These are phyloP conservation scores for Stephanodiscus triporus DNA, from an alignment of 108 stramenopile genomes.

Conservation along the genomic window DNA sequence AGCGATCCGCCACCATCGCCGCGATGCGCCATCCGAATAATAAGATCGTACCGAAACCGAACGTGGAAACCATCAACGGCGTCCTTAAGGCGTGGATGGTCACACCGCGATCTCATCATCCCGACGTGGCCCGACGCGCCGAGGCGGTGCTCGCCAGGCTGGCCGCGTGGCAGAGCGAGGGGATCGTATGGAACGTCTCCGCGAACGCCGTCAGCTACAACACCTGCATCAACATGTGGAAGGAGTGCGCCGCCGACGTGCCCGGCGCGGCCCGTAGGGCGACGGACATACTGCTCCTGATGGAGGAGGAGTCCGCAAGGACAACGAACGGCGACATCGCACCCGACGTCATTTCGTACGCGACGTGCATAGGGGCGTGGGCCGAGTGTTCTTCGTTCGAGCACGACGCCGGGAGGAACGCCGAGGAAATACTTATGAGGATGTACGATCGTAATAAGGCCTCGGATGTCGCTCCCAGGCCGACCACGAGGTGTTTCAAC, in stretches of 20 bases:
- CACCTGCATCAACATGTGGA: slow-evolving; percentile 69
- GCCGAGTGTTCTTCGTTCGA: slow-evolving; percentile 24
- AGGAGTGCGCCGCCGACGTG: slow-evolving; percentile 57
- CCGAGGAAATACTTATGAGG: slow-evolving; percentile 43
- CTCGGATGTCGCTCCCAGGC: slow-evolving; percentile 3
- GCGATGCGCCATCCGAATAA: slow-evolving; percentile 1
- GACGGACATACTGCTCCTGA: slow-evolving; percentile 38
- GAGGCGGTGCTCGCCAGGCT: slow-evolving; percentile 47
- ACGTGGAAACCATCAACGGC: slow-evolving; percentile 38
- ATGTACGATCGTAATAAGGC: slow-evolving; percentile 36
- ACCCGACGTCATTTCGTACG: slow-evolving; percentile 41
- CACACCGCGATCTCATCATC: slow-evolving; percentile 21
- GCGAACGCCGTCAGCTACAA: slow-evolving; percentile 47
- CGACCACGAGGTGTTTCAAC: slow-evolving; percentile 46
- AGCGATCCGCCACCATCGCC: not conserved
- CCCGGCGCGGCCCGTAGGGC: slow-evolving; percentile 48
- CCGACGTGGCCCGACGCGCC: slow-evolving; percentile 34
- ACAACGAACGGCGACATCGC: not conserved
- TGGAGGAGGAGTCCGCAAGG: slow-evolving; percentile 33
- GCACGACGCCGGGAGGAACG: slow-evolving; percentile 16
- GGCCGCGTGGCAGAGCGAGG: slow-evolving; percentile 42
- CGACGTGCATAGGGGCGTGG: slow-evolving; percentile 44
- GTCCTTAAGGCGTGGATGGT: slow-evolving; percentile 51
- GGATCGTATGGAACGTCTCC: slow-evolving; percentile 31
- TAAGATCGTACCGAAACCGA: slow-evolving; percentile 37